Conservation (phyloP, 345 rosid species). For the Rhizophora mangle region DNA sequence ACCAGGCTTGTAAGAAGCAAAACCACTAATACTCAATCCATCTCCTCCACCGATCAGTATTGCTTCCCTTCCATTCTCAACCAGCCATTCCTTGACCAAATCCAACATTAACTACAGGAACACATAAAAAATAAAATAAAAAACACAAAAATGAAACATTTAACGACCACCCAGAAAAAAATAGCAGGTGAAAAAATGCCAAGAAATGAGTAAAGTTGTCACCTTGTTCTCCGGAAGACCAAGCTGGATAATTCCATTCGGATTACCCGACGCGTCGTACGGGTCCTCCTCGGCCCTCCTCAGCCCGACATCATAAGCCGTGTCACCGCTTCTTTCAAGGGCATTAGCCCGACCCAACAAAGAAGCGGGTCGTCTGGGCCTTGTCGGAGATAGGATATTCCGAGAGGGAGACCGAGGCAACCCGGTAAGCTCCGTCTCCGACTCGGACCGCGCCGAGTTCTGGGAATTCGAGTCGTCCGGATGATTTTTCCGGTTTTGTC, state of each 20-base stretch:
- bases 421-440: constrained; percentile 49
- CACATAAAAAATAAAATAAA: not conserved
- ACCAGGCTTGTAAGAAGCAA: constrained; percentile 67
- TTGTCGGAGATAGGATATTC: constrained; percentile 60
- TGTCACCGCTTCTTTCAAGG: constrained; percentile 51
- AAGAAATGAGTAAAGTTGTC: not conserved
- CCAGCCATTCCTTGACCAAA: constrained; percentile 58
- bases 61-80: constrained; percentile 51
- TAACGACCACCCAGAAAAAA: not conserved
- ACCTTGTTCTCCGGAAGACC: constrained; percentile 68
- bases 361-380: constrained; percentile 50
- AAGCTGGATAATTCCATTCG: constrained; percentile 74
- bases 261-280: constrained; percentile 56
- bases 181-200: not conserved
- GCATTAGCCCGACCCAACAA: constrained; percentile 52
- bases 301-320: constrained; percentile 49
- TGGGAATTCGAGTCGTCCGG: constrained; percentile 22
- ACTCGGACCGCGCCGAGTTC: constrained; percentile 40
- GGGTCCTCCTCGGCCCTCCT: constrained; percentile 62
- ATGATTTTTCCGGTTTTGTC: constrained; percentile 46
- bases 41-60: constrained; percentile 31
- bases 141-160: no score
- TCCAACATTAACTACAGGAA: constrained; percentile 45
- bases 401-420: constrained; percentile 65
- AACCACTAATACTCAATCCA: constrained; percentile 45